A percentile compares a stretch with the other conserved stretches of the same genome.
Evolutionary conservation across 1,284 basidiomycete genomes (phyloP).

Genomic region (Pseudozyma tsukubaensis): DNA sequence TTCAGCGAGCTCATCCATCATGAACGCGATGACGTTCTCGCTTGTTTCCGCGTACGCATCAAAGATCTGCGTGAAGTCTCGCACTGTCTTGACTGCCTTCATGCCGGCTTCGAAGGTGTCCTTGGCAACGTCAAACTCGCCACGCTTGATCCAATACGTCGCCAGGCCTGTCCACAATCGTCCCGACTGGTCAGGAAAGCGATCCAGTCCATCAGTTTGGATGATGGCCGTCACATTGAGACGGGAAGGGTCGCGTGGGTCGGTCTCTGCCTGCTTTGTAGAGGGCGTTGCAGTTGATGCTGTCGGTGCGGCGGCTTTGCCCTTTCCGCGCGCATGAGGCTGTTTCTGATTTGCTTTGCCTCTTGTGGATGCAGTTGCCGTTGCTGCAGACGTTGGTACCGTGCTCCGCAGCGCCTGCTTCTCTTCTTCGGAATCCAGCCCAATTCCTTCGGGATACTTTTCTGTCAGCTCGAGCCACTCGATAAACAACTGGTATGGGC

Average conservation of each 20-base stretch:
- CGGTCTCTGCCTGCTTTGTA: slow-evolving; percentile 76
- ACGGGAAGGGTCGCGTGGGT: slow-evolving; percentile 78
- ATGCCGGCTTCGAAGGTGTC: slow-evolving; percentile 90
- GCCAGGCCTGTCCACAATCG: slow-evolving; percentile 95
- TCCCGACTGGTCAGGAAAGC: slow-evolving; percentile 96
- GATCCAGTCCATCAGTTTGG: slow-evolving; percentile 82
- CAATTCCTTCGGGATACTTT: slow-evolving; percentile 89
- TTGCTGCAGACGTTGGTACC: not conserved
- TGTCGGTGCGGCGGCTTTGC: slow-evolving; percentile 33
- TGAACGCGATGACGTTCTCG: slow-evolving; percentile 87
- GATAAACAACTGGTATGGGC: slow-evolving; percentile 90
- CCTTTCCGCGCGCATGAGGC: slow-evolving; percentile 72
- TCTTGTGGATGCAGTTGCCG: slow-evolving; percentile 5
- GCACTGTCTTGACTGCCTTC: slow-evolving; percentile 85
- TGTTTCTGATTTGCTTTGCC: slow-evolving; percentile 2
- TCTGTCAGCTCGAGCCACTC: slow-evolving; percentile 95
- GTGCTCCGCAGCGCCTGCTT: slow-evolving; percentile 13
- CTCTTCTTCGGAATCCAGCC: slow-evolving; percentile 80
- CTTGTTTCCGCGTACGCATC: slow-evolving; percentile 95
- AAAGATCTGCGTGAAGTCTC: slow-evolving; percentile 98
- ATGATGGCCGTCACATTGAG: slow-evolving; percentile 90
- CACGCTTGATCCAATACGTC: slow-evolving; percentile 98
- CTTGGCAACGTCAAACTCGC: slow-evolving; percentile 89
- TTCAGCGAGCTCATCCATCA: slow-evolving; percentile 86
- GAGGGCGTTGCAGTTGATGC: slow-evolving; percentile 73